Conservation (phyloP, 345 rosid genomes). For the Durio zibethinus region DNA sequence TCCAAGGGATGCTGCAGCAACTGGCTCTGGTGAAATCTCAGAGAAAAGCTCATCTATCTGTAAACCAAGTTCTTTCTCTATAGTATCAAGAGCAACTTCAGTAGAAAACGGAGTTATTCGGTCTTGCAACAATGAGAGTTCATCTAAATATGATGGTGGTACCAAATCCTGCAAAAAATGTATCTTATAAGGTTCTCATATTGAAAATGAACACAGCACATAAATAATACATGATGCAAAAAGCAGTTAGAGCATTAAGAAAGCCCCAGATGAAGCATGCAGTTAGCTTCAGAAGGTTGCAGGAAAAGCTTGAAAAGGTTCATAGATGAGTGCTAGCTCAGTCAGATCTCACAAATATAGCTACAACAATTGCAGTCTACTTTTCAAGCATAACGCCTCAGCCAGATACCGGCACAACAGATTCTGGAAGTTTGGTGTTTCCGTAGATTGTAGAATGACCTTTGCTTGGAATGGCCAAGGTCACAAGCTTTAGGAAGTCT, state of each 20-base stretch:
- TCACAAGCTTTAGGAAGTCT: background rate
- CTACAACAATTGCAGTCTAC: background rate
- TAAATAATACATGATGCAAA: background rate
- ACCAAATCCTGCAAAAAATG: constrained; percentile 64
- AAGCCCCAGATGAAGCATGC: background rate
- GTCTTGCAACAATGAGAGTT: constrained; percentile 85
- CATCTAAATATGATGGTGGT: constrained; percentile 81
- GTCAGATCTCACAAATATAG: background rate
- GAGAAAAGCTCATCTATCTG: constrained; percentile 68
- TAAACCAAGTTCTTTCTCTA: constrained; percentile 74
- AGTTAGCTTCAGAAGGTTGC: background rate
- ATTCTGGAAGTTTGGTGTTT: background rate
- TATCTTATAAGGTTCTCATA: constrained; percentile 8
- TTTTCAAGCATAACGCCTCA: background rate
- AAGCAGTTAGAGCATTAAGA: background rate
- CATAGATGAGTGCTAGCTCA: background rate
- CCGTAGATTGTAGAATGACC: background rate
- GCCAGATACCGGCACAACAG: background rate
- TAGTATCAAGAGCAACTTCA: constrained; percentile 65
- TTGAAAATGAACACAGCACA: background rate
- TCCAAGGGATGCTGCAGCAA: constrained; percentile 93
- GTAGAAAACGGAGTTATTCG: constrained; percentile 87
- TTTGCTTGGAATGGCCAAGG: background rate
- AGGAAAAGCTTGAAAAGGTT: background rate
- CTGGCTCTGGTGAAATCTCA: constrained; percentile 89